Conservation (phyloP, 2,329 filamentous ascomycete genomes). For the Penicillium fuscoglaucum region DNA sequence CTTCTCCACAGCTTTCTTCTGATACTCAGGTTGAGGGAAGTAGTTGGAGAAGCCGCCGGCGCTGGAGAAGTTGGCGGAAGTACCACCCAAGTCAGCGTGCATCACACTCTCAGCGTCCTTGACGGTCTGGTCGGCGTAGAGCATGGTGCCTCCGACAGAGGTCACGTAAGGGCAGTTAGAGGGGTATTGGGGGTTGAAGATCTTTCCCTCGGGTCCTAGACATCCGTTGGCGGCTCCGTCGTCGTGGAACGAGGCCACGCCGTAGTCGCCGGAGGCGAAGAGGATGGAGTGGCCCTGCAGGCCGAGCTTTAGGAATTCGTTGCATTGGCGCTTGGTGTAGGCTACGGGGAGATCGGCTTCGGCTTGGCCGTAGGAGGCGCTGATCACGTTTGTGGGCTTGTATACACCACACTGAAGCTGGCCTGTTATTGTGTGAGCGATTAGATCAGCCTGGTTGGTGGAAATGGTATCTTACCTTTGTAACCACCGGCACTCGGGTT, state of each 20-base stretch:
- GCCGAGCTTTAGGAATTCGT: slow-evolving; percentile 55
- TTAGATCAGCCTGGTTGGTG: slow-evolving; percentile 32
- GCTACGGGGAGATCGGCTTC: slow-evolving; percentile 55
- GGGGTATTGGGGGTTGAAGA: slow-evolving; percentile 54
- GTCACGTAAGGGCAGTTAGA: slow-evolving; percentile 55
- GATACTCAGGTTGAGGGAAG: slow-evolving; percentile 46
- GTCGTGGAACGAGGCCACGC: slow-evolving; percentile 39
- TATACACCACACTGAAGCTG: slow-evolving; percentile 51
- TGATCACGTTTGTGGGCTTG: slow-evolving; percentile 58
- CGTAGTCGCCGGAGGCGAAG: slow-evolving; percentile 34
- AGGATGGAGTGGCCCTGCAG: slow-evolving; percentile 35
- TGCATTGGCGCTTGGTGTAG: slow-evolving; percentile 54
- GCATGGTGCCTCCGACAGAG: slow-evolving; percentile 45
- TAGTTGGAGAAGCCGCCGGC: slow-evolving; percentile 52
- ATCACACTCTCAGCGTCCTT: slow-evolving; percentile 32
- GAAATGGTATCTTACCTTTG: slow-evolving; percentile 43
- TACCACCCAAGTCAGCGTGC: slow-evolving; percentile 33
- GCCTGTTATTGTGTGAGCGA: slow-evolving; percentile 19
- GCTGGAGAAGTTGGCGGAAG: slow-evolving; percentile 36
- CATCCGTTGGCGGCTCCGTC: slow-evolving; percentile 41
- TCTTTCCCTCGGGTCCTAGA: slow-evolving; percentile 40
- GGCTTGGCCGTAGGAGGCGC: slow-evolving; percentile 57
- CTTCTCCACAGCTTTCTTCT: slow-evolving; percentile 41
- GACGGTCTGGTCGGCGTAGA: slow-evolving; percentile 31
- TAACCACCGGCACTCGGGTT: slow-evolving; percentile 52